A percentile compares a stretch with the other conserved stretches of the same genome.
Evolutionary conservation across 306 rosid species (phyloP).

Genomic region (Canavalia ensiformis): DNA sequence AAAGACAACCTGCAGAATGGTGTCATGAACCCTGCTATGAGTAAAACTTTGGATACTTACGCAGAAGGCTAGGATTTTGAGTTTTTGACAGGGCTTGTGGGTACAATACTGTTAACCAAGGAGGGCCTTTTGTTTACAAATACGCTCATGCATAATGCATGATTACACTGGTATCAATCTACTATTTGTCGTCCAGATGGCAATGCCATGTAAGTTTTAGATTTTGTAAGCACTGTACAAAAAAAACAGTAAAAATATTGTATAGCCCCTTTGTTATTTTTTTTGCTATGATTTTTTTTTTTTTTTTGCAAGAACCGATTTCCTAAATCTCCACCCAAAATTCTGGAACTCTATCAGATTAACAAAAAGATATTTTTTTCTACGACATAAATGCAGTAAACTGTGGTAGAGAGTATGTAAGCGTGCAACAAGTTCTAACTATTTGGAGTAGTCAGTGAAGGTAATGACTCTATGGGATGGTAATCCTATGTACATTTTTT

Average conservation of each 20-base stretch:
- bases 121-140: background rate
- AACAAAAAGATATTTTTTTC: background rate
- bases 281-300: background rate
- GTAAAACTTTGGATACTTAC: background rate
- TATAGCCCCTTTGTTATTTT: background rate
- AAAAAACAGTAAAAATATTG: background rate
- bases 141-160: background rate
- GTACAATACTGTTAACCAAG: background rate
- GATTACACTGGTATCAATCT: background rate
- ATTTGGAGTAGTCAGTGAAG: background rate
- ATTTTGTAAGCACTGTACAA: background rate
- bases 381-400: background rate
- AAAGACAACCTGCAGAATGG: slow-evolving; percentile 9
- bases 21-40: background rate
- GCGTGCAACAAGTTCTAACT: background rate
- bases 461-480: background rate
- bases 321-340: background rate
- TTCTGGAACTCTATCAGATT: background rate
- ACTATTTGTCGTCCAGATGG: background rate
- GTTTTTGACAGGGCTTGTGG: background rate
- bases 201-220: background rate
- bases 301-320: background rate
- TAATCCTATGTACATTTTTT: too few species aligned
- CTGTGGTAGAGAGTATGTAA: background rate
- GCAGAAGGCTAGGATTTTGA: background rate